Percentiles rank a stretch among this genome's conserved stretches.
phyloP scores from a whole-genome alignment of 495 filamentous ascomycete genomes.

The Aspergillus conjunctus region DNA sequence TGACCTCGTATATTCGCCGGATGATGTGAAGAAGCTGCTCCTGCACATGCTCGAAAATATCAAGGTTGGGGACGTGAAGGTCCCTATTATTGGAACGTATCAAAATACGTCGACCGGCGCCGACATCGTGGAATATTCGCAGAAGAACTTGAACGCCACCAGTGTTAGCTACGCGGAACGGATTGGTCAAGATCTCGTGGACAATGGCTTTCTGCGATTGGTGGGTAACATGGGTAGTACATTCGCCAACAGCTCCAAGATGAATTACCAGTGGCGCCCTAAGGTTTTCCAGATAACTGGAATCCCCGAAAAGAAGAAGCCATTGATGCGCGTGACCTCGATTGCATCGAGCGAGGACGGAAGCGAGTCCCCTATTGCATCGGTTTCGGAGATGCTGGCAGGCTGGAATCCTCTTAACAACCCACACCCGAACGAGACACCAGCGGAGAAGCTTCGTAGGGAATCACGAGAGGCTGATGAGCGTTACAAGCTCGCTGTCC shows the following conservation, averaged over 20 bases:
- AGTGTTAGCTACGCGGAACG: constrained; percentile 87
- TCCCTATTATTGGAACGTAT: constrained; percentile 93
- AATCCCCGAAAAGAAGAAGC: constrained; percentile 81
- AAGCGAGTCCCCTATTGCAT: constrained; percentile 71
- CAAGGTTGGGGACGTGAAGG: constrained; percentile 85
- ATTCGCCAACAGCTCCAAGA: constrained; percentile 95
- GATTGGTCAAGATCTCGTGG: constrained; percentile 90
- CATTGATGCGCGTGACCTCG: constrained; percentile 71
- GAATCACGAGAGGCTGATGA: constrained; percentile 93
- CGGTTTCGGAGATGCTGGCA: constrained; percentile 83
- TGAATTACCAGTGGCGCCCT: constrained; percentile 96
- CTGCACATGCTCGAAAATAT: constrained; percentile 84
- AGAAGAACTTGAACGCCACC: constrained; percentile 79
- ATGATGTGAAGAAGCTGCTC: constrained; percentile 88
- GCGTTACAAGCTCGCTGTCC: constrained; percentile 82
- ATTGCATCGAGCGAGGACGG: constrained; percentile 57
- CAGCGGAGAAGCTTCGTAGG: constrained; percentile 78
- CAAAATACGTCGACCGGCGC: constrained; percentile 86
- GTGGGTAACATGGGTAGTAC: constrained; percentile 92
- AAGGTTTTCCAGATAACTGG: constrained; percentile 87
- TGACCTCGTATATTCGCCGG: constrained; percentile 78
- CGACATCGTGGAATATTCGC: constrained; percentile 93
- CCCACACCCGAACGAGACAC: constrained; percentile 86
- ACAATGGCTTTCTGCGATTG: constrained; percentile 82
- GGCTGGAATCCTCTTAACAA: constrained; percentile 93